These are phyloP conservation scores for Mycogone perniciosa DNA, from an alignment of 2,329 filamentous ascomycete genomes.

Conservation along the genomic window DNA sequence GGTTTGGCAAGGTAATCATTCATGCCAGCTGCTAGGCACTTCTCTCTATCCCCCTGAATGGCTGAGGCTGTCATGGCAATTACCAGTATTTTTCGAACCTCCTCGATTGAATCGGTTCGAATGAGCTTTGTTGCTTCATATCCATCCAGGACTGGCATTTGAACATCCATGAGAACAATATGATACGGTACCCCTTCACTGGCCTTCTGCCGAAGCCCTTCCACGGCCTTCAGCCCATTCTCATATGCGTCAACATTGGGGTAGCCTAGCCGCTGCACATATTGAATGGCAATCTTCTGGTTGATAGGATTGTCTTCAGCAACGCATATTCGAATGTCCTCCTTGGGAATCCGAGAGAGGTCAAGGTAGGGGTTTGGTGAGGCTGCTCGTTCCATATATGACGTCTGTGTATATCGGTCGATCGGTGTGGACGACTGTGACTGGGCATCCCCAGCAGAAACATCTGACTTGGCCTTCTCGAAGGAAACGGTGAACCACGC, in stretches of 20 bases:
- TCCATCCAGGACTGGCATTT: constrained; percentile 90
- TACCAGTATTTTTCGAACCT: constrained; percentile 76
- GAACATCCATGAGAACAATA: constrained; percentile 89
- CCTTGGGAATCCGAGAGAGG: constrained; percentile 65
- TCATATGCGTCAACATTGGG: constrained; percentile 77
- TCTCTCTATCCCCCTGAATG: constrained; percentile 90
- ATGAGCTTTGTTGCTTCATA: constrained; percentile 86
- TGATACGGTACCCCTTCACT: constrained; percentile 73
- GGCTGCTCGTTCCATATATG: constrained; percentile 31
- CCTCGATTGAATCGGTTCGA: constrained; percentile 66
- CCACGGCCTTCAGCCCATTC: constrained; percentile 81
- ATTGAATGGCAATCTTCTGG: constrained; percentile 87
- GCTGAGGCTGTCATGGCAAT: constrained; percentile 97
- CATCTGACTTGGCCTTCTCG: constrained; percentile 65
- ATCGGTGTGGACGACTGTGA: constrained; percentile 30
- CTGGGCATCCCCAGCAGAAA: constrained; percentile 49
- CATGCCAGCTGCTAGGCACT: constrained; percentile 94
- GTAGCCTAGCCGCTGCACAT: constrained; percentile 80
- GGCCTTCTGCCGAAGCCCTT: constrained; percentile 70
- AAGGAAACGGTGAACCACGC: constrained; percentile 80
- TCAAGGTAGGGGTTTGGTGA: constrained; percentile 50
- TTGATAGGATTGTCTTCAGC: constrained; percentile 96
- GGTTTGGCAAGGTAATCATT: constrained; percentile 96
- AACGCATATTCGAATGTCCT: constrained; percentile 81
- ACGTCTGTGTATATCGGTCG: constrained; percentile 28